Evolutionary conservation across 495 filamentous ascomycete species (phyloP).

Genomic region (Penicillium simplicissimum): DNA sequence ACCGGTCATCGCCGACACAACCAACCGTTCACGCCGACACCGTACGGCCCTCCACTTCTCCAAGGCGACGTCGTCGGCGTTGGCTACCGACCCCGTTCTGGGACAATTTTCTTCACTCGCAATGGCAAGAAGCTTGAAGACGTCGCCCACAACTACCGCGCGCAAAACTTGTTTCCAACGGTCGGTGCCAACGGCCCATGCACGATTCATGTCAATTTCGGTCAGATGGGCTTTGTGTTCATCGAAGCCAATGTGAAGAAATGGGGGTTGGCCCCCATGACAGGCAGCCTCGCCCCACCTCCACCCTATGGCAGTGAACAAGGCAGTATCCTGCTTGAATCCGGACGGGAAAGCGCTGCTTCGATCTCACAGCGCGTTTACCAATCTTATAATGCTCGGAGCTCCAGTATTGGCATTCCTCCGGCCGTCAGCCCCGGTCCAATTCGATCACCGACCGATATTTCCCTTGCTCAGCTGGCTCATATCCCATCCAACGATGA

Average conservation of each 20-base stretch:
- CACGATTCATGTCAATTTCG: constrained; percentile 94
- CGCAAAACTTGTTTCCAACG: constrained; percentile 95
- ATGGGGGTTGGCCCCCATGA: constrained; percentile 96
- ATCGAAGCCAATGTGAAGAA: constrained; percentile 99
- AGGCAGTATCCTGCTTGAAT: constrained; percentile 90
- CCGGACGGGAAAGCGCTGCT: constrained; percentile 67
- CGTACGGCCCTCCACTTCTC: constrained; percentile 78
- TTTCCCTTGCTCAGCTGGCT: constrained; percentile 78
- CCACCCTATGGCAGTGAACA: constrained; percentile 96
- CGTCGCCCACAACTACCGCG: constrained; percentile 86
- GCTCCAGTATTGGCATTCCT: constrained; percentile 59
- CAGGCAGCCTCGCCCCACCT: constrained; percentile 89
- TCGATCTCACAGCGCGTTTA: constrained; percentile 58
- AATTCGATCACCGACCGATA: constrained; percentile 90
- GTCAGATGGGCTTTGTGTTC: constrained; percentile 95
- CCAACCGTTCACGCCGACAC: constrained; percentile 77
- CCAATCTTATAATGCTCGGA: constrained; percentile 46
- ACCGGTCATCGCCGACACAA: constrained; percentile 84
- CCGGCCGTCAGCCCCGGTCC: constrained; percentile 87
- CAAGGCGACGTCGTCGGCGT: constrained; percentile 97
- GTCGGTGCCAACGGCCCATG: constrained; percentile 93
- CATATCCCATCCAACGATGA: constrained; percentile 74
- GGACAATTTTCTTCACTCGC: constrained; percentile 95
- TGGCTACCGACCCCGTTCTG: constrained; percentile 91
- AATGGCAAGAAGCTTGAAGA: constrained; percentile 98